phyloP scores from a whole-genome alignment of 495 filamentous ascomycete species.

The Xylaria telfairii region DNA sequence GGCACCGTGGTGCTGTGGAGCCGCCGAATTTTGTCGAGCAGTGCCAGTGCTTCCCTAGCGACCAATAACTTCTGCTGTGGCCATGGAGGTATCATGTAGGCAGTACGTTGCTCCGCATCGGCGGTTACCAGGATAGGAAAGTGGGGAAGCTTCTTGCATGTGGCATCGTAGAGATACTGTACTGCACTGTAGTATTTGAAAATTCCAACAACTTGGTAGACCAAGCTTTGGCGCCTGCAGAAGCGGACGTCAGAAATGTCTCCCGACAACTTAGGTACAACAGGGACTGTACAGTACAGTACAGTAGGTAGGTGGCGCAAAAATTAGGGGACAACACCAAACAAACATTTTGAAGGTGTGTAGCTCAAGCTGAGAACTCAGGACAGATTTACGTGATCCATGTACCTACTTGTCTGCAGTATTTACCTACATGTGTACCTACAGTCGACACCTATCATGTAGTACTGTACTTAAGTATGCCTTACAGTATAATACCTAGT shows the following conservation, averaged over 20 bases:
- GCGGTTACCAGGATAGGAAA: neutral
- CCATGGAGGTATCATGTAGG: no score
- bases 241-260: neutral
- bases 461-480: no score
- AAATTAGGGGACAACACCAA: neutral
- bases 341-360: no score
- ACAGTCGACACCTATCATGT: no score
- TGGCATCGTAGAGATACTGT: neutral
- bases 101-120: constrained; percentile 2
- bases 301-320: neutral
- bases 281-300: no score
- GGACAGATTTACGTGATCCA: no score
- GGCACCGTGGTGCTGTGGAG: neutral
- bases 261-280: neutral
- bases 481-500: no score
- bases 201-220: constrained; percentile 7
- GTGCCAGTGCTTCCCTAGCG: neutral
- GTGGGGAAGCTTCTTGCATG: neutral
- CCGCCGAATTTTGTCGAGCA: neutral
- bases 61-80: neutral
- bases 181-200: neutral
- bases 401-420: no score
- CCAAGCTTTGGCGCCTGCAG: constrained; percentile 2
- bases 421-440: no score
- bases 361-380: neutral